These are phyloP conservation scores for Syncephalastrum racemosum DNA, from an alignment of 371 early-diverging fungal species.

Conservation along the genomic window DNA sequence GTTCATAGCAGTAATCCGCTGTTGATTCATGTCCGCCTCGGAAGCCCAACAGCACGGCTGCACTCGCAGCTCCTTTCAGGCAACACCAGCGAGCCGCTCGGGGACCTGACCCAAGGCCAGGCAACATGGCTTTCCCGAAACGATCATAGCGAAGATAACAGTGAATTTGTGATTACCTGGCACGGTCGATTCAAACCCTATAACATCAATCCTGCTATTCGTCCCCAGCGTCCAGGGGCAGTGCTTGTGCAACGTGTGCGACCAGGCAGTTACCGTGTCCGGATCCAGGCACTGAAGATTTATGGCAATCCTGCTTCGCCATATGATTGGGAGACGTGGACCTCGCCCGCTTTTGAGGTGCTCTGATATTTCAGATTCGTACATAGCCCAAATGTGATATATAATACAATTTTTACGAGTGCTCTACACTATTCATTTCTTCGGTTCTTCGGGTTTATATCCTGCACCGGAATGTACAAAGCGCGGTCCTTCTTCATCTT, in stretches of 20 bases:
- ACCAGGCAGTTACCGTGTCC: slow-evolving; percentile 12
- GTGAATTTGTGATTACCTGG: slow-evolving; percentile 15
- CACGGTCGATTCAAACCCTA: slow-evolving; percentile 5
- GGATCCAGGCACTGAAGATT: slow-evolving; percentile 12
- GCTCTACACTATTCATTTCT: no score
- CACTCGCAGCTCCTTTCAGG: slow-evolving; percentile 8
- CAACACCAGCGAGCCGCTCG: slow-evolving; percentile 1
- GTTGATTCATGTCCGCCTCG: slow-evolving; percentile 13
- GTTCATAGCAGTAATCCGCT: slow-evolving; percentile 1
- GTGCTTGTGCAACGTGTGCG: background rate
- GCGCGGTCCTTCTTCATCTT: no score
- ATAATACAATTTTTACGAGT: no score
- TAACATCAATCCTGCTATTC: background rate
- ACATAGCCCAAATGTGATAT: no score
- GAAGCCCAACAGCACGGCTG: slow-evolving; percentile 11
- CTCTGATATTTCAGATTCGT: background rate
- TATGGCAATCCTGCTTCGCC: slow-evolving; percentile 11
- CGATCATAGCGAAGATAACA: slow-evolving; percentile 17
- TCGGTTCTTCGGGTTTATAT: no score
- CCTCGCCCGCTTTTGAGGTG: slow-evolving; percentile 13
- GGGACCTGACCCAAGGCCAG: slow-evolving; percentile 9
- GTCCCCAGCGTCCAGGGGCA: slow-evolving; percentile 1
- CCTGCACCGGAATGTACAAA: no score
- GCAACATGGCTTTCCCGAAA: slow-evolving; percentile 16
- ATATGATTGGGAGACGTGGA: slow-evolving; percentile 21